Percentiles rank a stretch among this genome's conserved stretches.
phyloP scores from a whole-genome alignment of 2,329 filamentous ascomycete genomes.

The Microsporum canis region DNA sequence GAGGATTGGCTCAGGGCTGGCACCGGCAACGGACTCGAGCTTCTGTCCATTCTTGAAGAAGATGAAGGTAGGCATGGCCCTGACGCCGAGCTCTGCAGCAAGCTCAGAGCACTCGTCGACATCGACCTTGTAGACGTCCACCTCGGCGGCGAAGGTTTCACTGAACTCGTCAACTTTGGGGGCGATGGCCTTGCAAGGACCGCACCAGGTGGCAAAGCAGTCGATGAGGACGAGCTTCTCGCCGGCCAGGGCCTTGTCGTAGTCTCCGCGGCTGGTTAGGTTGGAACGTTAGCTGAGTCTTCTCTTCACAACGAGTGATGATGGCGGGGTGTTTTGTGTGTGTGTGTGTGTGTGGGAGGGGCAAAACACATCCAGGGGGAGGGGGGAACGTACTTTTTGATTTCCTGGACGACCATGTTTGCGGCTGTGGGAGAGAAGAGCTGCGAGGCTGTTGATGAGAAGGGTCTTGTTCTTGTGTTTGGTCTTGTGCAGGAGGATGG shows the following conservation, averaged over 20 bases:
- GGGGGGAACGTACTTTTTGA: conserved; percentile 27
- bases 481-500: conserved; percentile 4
- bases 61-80: conserved; percentile 36
- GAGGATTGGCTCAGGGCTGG: conserved; percentile 55
- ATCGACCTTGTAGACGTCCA: conserved; percentile 46
- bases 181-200: conserved; percentile 45
- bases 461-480: conserved; percentile 14
- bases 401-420: conserved; percentile 38
- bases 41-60: conserved; percentile 31
- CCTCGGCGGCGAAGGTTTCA: conserved; percentile 35
- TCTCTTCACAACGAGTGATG: background rate
- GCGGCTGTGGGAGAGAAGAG: conserved; percentile 34
- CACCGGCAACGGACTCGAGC: conserved; percentile 40
- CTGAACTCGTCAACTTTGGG: conserved; percentile 43
- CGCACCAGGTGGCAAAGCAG: conserved; percentile 47
- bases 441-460: conserved; percentile 24
- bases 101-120: conserved; percentile 43
- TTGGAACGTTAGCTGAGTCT: conserved; percentile 9
- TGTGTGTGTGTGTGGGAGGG: background rate
- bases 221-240: conserved; percentile 43
- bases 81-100: conserved; percentile 40
- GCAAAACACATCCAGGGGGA: background rate
- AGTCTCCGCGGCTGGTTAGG: conserved; percentile 14
- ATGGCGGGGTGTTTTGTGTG: background rate
- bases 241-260: conserved; percentile 43